Conservation (phyloP, 2,329 filamentous ascomycete species). For the Penicillium sp. region DNA sequence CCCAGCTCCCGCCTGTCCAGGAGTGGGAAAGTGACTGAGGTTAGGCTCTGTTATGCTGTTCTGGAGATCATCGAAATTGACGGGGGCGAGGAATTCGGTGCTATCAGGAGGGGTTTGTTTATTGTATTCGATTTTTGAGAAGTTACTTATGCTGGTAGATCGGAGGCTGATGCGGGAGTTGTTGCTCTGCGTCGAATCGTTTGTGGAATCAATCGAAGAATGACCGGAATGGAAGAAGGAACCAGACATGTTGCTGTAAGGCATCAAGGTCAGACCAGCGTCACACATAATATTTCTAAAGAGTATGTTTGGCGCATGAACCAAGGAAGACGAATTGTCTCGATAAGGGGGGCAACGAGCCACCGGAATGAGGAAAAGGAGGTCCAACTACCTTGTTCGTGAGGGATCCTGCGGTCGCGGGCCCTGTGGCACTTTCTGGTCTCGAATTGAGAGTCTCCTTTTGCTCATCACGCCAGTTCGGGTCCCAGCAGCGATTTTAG, state of each 20-base stretch:
- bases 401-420: constrained; percentile 49
- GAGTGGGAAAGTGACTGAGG: constrained; percentile 61
- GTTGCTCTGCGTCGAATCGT: too few relatives aligned
- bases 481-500: too few relatives aligned
- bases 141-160: constrained; percentile 35
- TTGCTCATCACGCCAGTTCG: constrained; percentile 33
- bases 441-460: constrained; percentile 44
- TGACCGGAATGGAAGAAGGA: too few relatives aligned
- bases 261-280: too few relatives aligned
- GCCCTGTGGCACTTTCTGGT: constrained; percentile 45
- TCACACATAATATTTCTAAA: too few relatives aligned
- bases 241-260: too few relatives aligned
- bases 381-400: too few relatives aligned
- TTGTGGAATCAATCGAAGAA: constrained; percentile 28
- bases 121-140: constrained; percentile 30
- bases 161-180: constrained; percentile 38
- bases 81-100: constrained; percentile 77
- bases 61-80: constrained; percentile 95
- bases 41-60: constrained; percentile 76
- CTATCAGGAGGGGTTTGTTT: constrained; percentile 47
- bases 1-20: too few relatives aligned
- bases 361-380: too few relatives aligned
- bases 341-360: too few relatives aligned
- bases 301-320: too few relatives aligned
- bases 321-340: too few relatives aligned